Percentiles rank a stretch among this genome's conserved stretches.
These are phyloP conservation scores for Fagus sylvatica DNA, from an alignment of 306 rosid genomes.

Conservation along the genomic window DNA sequence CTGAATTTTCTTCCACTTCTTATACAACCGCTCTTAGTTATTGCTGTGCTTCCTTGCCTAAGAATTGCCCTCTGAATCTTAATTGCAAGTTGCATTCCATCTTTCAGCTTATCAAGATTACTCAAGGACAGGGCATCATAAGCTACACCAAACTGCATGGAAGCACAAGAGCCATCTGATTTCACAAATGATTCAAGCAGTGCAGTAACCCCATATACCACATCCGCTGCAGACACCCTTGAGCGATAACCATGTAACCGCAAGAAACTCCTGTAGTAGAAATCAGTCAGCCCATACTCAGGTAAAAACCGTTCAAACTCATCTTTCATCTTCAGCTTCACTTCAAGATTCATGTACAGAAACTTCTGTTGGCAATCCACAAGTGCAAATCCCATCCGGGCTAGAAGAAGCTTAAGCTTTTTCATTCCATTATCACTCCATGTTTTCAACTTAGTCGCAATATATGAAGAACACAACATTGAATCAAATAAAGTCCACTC, in stretches of 20 bases:
- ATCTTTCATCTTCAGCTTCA: conserved; percentile 74
- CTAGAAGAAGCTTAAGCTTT: conserved; percentile 81
- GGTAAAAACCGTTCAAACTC: conserved; percentile 81
- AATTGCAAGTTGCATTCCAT: conserved; percentile 89
- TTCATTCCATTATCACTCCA: conserved; percentile 97
- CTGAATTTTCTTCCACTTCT: conserved; percentile 90
- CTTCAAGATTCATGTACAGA: conserved; percentile 88
- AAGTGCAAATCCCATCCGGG: conserved; percentile 91
- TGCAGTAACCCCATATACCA: conserved; percentile 96
- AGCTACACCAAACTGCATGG: conserved; percentile 81
- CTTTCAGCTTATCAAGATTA: conserved; percentile 73
- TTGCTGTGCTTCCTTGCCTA: conserved; percentile 86
- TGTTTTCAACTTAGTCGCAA: conserved; percentile 86
- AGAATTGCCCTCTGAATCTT: conserved; percentile 82
- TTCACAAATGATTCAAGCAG: conserved; percentile 80
- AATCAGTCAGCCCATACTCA: conserved; percentile 84
- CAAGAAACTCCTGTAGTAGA: conserved; percentile 82
- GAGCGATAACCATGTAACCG: conserved; percentile 78
- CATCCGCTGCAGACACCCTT: conserved; percentile 93
- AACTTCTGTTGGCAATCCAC: conserved; percentile 95
- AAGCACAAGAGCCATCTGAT: conserved; percentile 78
- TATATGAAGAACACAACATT: conserved; percentile 83
- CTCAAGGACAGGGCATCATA: conserved; percentile 76
- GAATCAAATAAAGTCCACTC: conserved; percentile 96
- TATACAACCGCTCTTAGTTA: conserved; percentile 74